These are phyloP conservation scores for Borealophlyctis nickersoniae DNA, from an alignment of 192 early-diverging fungal genomes.

Conservation along the genomic window DNA sequence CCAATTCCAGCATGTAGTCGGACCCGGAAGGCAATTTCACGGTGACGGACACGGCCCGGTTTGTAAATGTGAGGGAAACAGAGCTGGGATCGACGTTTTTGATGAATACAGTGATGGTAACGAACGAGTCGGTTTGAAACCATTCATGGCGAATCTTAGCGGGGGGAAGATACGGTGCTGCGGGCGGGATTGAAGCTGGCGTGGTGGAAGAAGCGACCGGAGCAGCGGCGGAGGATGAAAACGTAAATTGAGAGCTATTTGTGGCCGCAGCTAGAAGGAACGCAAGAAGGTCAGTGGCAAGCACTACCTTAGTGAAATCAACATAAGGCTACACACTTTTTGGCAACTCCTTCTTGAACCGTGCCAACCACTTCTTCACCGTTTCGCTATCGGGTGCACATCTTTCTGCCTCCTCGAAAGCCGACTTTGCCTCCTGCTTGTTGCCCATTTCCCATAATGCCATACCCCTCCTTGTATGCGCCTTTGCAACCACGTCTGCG, in stretches of 20 bases:
- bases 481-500: slow-evolving; percentile 59
- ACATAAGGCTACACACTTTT: not conserved
- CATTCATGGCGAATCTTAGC: slow-evolving; percentile 84
- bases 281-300: slow-evolving; percentile 17
- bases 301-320: not conserved
- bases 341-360: slow-evolving; percentile 19
- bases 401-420: slow-evolving; percentile 41
- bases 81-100: slow-evolving; percentile 63
- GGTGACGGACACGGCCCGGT: slow-evolving; percentile 66
- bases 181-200: slow-evolving; percentile 32
- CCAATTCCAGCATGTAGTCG: slow-evolving; percentile 88
- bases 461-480: slow-evolving; percentile 58
- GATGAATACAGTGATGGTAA: slow-evolving; percentile 87
- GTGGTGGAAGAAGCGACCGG: slow-evolving; percentile 5
- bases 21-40: slow-evolving; percentile 77
- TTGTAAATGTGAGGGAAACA: slow-evolving; percentile 57
- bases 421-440: slow-evolving; percentile 53
- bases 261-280: not conserved
- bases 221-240: not conserved
- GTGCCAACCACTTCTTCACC: slow-evolving; percentile 21
- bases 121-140: slow-evolving; percentile 91
- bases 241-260: not conserved
- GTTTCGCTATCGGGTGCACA: slow-evolving; percentile 19
- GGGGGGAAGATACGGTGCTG: slow-evolving; percentile 38
- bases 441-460: slow-evolving; percentile 23